Conservation (phyloP, 176 grass and related monocot genomes). For the Chrysopogon serrulatus region DNA sequence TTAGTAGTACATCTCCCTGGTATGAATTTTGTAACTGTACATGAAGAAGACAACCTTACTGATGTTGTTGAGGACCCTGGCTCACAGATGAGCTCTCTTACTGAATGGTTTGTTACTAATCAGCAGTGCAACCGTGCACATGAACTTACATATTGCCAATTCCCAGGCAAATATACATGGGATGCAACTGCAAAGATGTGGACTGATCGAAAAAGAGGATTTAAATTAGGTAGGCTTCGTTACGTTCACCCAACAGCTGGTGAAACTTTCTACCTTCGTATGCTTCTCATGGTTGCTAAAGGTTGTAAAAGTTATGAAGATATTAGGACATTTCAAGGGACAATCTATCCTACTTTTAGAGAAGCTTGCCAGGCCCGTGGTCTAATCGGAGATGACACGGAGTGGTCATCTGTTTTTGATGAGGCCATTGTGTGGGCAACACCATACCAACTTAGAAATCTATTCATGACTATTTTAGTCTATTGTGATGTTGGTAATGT, state of each 20-base stretch:
- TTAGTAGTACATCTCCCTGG: neutral
- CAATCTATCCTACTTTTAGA: neutral
- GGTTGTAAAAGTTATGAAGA: neutral
- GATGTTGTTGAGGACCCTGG: too few relatives aligned
- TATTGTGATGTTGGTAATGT: neutral
- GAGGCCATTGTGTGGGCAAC: neutral
- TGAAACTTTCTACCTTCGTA: neutral
- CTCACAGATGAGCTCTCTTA: too few relatives aligned
- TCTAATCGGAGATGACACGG: too few relatives aligned
- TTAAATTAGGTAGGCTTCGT: too few relatives aligned
- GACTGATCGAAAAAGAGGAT: neutral
- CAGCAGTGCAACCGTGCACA: rapidly evolving
- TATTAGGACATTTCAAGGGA: neutral
- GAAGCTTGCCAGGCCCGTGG: neutral
- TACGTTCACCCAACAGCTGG: neutral
- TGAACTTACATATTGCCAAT: neutral
- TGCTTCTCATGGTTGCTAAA: neutral
- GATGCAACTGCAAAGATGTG: neutral
- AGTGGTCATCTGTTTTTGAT: neutral
- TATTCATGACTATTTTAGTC: neutral
- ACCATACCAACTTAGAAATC: rapidly evolving
- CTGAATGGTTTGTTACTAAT: neutral
- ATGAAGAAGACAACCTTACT: too few relatives aligned
- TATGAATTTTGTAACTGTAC: too few relatives aligned
- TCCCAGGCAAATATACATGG: neutral